phyloP scores from a whole-genome alignment of 2,329 filamentous ascomycete genomes.

The Fusarium sp. region DNA sequence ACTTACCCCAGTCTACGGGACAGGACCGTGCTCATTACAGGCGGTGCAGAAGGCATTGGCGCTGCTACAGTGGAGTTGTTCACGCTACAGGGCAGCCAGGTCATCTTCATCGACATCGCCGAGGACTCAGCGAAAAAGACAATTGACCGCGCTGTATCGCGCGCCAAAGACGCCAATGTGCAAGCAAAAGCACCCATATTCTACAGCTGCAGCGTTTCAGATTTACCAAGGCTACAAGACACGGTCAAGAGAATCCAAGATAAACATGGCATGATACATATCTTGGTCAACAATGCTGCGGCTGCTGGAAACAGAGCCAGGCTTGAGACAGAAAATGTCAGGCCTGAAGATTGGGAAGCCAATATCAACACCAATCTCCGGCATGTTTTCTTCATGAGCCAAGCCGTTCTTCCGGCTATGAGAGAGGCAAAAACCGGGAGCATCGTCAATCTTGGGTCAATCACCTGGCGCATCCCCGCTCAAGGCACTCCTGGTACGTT shows the following conservation, averaged over 20 bases:
- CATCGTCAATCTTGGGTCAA: slow-evolving; percentile 64
- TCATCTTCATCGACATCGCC: slow-evolving; percentile 55
- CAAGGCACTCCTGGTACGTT: slow-evolving; percentile 49
- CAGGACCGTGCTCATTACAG: slow-evolving; percentile 55
- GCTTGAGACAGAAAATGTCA: slow-evolving; percentile 47
- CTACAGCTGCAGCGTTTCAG: slow-evolving; percentile 53
- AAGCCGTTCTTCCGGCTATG: slow-evolving; percentile 74
- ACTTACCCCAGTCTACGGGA: slow-evolving; percentile 53
- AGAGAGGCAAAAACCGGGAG: slow-evolving; percentile 51
- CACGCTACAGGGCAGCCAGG: slow-evolving; percentile 53
- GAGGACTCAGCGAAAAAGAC: slow-evolving; percentile 41
- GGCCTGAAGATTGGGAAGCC: slow-evolving; percentile 52
- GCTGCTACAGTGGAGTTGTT: slow-evolving; percentile 55
- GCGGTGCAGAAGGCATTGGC: slow-evolving; percentile 59
- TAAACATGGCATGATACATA: slow-evolving; percentile 64
- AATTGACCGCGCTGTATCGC: slow-evolving; percentile 35
- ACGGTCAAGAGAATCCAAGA: slow-evolving; percentile 47
- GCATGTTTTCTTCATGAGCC: slow-evolving; percentile 71
- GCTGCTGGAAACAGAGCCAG: slow-evolving; percentile 34
- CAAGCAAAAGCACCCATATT: slow-evolving; percentile 46
- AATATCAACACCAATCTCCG: slow-evolving; percentile 57
- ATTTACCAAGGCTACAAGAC: slow-evolving; percentile 46
- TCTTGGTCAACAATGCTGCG: slow-evolving; percentile 87
- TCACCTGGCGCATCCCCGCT: slow-evolving; percentile 56
- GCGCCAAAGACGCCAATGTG: slow-evolving; percentile 15